A percentile compares a stretch with the other conserved stretches of the same genome.
phyloP scores from a whole-genome alignment of 2,329 filamentous ascomycete genomes.

The Aureobasidium lini region DNA sequence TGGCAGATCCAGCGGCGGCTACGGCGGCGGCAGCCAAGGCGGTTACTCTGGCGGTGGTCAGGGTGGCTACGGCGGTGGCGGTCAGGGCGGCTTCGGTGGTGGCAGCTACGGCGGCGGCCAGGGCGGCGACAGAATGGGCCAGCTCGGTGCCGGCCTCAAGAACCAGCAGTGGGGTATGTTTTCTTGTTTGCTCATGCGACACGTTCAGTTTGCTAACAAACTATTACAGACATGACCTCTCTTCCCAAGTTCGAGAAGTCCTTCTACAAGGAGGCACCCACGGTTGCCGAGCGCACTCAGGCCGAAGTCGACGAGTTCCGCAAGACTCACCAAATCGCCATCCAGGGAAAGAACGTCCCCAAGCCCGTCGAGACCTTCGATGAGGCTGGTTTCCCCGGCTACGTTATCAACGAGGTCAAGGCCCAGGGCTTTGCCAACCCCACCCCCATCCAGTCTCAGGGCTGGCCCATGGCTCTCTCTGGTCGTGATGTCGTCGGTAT shows the following conservation, averaged over 20 bases:
- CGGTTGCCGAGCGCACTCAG: conserved; percentile 64
- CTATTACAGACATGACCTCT: conserved; percentile 57
- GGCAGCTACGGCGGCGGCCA: conserved; percentile 42
- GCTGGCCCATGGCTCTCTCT: conserved; percentile 97
- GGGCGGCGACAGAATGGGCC: conserved; percentile 84
- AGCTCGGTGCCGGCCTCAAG: conserved; percentile 80
- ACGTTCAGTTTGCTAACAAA: conserved; percentile 23
- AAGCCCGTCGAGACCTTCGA: conserved; percentile 96
- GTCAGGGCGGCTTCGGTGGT: conserved; percentile 25
- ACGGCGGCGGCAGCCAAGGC: conserved; percentile 16
- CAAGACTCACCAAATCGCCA: conserved; percentile 72
- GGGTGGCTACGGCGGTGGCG: conserved; percentile 18
- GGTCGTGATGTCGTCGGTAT: conserved; percentile 98
- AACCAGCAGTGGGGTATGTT: conserved; percentile 79
- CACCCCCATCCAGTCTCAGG: conserved; percentile 95
- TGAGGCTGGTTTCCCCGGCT: conserved; percentile 91
- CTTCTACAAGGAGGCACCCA: conserved; percentile 93
- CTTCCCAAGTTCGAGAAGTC: conserved; percentile 98
- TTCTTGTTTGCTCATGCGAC: conserved; percentile 4
- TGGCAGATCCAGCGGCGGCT: conserved; percentile 11
- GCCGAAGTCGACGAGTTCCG: conserved; percentile 86
- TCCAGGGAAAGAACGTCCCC: conserved; percentile 73
- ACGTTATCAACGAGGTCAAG: conserved; percentile 98
- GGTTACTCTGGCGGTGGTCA: conserved; percentile 24
- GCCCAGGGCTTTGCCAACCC: conserved; percentile 90